Evolutionary conservation across 257 asterid genomes (phyloP).

Genomic region (Verbena officinalis): DNA sequence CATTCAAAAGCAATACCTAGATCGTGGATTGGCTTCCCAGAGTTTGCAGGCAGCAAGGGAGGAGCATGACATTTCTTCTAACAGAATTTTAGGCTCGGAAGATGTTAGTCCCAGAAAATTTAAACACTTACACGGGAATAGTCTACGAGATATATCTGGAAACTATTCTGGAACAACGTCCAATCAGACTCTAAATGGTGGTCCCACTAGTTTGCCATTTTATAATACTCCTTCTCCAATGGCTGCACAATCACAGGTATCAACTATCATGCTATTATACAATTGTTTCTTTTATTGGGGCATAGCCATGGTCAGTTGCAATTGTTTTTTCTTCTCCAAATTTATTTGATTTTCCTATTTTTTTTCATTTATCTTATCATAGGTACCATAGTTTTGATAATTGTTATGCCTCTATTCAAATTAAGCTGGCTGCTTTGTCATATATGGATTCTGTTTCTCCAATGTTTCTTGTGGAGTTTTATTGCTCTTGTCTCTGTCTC

Average conservation of each 20-base stretch:
- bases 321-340: slow-evolving; percentile 13
- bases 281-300: slow-evolving; percentile 32
- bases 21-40: slow-evolving; percentile 54
- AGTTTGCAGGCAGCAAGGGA: slow-evolving; percentile 52
- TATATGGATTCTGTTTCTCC: not conserved
- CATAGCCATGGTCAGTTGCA: slow-evolving; percentile 19
- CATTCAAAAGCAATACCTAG: slow-evolving; percentile 67
- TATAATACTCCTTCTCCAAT: slow-evolving; percentile 92
- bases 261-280: slow-evolving; percentile 30
- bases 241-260: slow-evolving; percentile 77
- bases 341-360: slow-evolving; percentile 4
- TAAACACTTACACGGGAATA: slow-evolving; percentile 55
- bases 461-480: not conserved
- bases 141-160: slow-evolving; percentile 70
- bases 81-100: slow-evolving; percentile 50
- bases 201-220: slow-evolving; percentile 56
- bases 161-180: slow-evolving; percentile 57
- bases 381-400: slow-evolving; percentile 18
- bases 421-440: slow-evolving; percentile 11
- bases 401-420: not conserved
- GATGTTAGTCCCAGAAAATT: slow-evolving; percentile 77
- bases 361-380: slow-evolving; percentile 5
- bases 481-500: not conserved
- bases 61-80: slow-evolving; percentile 49
- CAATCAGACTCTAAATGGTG: slow-evolving; percentile 59